Conservation (phyloP, 495 filamentous ascomycete species). For the Penicillium riverlandense region DNA sequence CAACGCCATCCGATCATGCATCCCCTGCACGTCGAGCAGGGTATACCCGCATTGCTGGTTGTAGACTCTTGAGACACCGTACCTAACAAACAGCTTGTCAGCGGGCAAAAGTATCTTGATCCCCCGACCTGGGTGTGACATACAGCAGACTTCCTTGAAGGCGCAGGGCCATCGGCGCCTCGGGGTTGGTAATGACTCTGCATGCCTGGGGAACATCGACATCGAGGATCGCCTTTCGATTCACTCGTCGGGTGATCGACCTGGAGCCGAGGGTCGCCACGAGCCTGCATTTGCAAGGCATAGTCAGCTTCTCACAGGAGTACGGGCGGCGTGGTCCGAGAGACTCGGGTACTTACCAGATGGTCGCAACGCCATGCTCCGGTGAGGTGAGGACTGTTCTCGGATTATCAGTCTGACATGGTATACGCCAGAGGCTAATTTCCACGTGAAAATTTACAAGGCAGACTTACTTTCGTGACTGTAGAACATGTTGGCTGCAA, state of each 20-base stretch:
- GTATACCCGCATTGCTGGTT: constrained; percentile 82
- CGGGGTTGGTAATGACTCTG: constrained; percentile 73
- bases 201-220: constrained; percentile 86
- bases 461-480: constrained; percentile 71
- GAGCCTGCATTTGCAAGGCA: constrained; percentile 50
- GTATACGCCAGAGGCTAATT: too few species aligned
- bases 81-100: constrained; percentile 35
- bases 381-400: constrained; percentile 72
- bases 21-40: constrained; percentile 68
- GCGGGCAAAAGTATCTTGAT: not conserved
- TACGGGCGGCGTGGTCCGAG: not conserved
- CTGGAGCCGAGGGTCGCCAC: constrained; percentile 82
- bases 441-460: not conserved
- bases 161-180: constrained; percentile 83
- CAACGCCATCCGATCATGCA: constrained; percentile 62
- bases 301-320: not conserved
- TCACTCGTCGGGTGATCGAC: constrained; percentile 65
- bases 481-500: constrained; percentile 65
- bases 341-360: constrained; percentile 55
- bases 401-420: constrained; percentile 1
- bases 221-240: constrained; percentile 78
- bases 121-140: not conserved
- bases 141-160: constrained; percentile 84
- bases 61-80: constrained; percentile 78
- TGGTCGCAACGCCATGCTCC: constrained; percentile 85